A percentile compares a stretch with the other conserved stretches of the same genome.
phyloP scores from a whole-genome alignment of 768 basidiomycete genomes.

The Phanerochaete sordida region DNA sequence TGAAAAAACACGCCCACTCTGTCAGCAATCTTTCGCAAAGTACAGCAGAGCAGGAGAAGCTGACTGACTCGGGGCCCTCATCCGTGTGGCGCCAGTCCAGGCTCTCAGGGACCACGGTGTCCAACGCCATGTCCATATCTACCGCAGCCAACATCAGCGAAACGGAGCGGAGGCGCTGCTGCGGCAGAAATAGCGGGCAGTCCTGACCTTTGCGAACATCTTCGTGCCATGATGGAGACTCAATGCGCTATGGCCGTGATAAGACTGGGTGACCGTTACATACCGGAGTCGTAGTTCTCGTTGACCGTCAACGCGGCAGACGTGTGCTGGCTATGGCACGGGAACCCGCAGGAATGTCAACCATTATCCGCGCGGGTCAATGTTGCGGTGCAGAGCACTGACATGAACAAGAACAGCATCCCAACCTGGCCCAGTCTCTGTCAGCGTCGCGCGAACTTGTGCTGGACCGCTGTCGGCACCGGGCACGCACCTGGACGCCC shows the following conservation, averaged over 20 bases:
- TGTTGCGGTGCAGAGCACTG: conserved; percentile 30
- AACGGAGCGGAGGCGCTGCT: not conserved
- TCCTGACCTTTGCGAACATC: conserved; percentile 42
- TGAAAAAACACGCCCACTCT: conserved; percentile 26
- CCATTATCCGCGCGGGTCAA: conserved; percentile 17
- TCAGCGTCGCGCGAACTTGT: not conserved
- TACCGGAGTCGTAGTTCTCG: conserved; percentile 85
- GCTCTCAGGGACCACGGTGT: conserved; percentile 81
- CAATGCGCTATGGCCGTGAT: too few species aligned
- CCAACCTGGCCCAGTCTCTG: conserved; percentile 52
- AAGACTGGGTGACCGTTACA: not conserved
- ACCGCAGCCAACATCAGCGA: conserved; percentile 27
- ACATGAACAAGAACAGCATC: conserved; percentile 89
- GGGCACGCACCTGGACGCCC: conserved; percentile 51
- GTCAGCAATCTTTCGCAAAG: not conserved
- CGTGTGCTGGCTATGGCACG: conserved; percentile 58
- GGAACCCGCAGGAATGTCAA: not conserved
- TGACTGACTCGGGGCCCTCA: conserved; percentile 83
- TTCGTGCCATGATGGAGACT: conserved; percentile 11
- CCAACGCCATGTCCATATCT: conserved; percentile 97
- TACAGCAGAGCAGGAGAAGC: not conserved
- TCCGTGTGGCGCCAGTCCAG: conserved; percentile 84
- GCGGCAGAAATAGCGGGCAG: not conserved
- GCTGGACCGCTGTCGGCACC: not conserved
- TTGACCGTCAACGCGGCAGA: conserved; percentile 80